A percentile compares a stretch with the other conserved stretches of the same genome.
Evolutionary conservation across 805 yeast species (phyloP).

Genomic region (Spathaspora hagerdaliae): DNA sequence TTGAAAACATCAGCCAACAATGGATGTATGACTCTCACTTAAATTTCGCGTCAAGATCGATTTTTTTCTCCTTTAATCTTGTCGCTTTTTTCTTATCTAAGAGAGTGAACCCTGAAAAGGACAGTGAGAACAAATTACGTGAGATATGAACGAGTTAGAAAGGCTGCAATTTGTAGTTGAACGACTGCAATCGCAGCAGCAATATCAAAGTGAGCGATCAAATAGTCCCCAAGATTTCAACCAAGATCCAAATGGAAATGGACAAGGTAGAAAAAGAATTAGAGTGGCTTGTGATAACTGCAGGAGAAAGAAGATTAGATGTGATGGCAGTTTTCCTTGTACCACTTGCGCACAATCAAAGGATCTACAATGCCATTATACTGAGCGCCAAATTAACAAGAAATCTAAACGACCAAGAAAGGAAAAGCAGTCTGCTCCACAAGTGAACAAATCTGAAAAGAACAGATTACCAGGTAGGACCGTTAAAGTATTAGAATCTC

Average conservation of each 20-base stretch:
- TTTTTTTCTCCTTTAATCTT: no score
- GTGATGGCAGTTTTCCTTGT: conserved; percentile 30
- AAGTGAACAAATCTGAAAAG: conserved; percentile 3
- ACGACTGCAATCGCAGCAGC: no score
- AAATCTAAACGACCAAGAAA: conserved; percentile 1
- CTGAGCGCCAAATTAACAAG: conserved; percentile 12
- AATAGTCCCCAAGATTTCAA: neutral
- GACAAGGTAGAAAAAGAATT: conserved; percentile 13
- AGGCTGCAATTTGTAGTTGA: no score
- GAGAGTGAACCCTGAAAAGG: no score
- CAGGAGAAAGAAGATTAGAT: conserved; percentile 29
- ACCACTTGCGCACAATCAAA: conserved; percentile 20
- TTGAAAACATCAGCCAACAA: no score
- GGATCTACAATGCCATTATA: conserved; percentile 20
- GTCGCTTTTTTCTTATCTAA: no score
- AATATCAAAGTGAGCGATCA: neutral
- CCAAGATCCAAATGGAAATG: neutral
- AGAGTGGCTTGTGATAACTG: conserved; percentile 30
- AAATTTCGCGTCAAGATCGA: no score
- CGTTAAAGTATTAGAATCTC: conserved; percentile 13
- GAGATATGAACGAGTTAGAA: no score
- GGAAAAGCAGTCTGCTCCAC: neutral
- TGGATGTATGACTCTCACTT: no score
- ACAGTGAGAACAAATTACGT: no score
- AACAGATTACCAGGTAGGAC: conserved; percentile 8